These are phyloP conservation scores for Discostella stelligera DNA, from an alignment of 352 stramenopile species.

Conservation along the genomic window DNA sequence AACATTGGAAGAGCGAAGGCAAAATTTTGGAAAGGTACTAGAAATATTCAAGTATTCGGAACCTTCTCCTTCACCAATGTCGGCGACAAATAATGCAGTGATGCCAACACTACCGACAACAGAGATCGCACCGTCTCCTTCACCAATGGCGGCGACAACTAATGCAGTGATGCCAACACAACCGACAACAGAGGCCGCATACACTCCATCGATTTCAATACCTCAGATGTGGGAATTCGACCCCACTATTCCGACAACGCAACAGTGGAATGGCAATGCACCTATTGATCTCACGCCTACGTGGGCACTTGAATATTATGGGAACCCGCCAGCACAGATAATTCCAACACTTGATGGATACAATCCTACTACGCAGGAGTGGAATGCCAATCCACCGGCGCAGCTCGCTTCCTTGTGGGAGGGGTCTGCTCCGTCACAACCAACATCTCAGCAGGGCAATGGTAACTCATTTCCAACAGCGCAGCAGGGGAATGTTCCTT, in stretches of 20 bases:
- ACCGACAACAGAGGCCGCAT: not conserved
- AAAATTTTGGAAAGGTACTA: constrained; percentile 31
- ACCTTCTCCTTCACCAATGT: not conserved
- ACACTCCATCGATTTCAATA: not conserved
- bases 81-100: too few species aligned
- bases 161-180: too few species aligned
- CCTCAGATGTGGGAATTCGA: not conserved
- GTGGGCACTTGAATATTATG: not conserved
- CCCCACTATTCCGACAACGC: not conserved
- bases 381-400: not conserved
- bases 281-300: not conserved
- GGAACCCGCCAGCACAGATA: not conserved
- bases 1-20: constrained; percentile 13
- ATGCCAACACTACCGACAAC: too few species aligned
- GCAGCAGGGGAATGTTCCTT: too few species aligned
- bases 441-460: not conserved
- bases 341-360: not conserved
- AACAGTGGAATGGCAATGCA: not conserved
- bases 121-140: too few species aligned
- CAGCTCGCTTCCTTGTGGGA: not conserved
- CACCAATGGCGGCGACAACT: too few species aligned
- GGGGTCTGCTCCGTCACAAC: not conserved
- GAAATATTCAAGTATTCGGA: constrained; percentile 16
- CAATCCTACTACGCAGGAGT: not conserved
- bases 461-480: not conserved